Evolutionary conservation across 148 eudicot species (phyloP).

Genomic region (Camellia granthamiana): DNA sequence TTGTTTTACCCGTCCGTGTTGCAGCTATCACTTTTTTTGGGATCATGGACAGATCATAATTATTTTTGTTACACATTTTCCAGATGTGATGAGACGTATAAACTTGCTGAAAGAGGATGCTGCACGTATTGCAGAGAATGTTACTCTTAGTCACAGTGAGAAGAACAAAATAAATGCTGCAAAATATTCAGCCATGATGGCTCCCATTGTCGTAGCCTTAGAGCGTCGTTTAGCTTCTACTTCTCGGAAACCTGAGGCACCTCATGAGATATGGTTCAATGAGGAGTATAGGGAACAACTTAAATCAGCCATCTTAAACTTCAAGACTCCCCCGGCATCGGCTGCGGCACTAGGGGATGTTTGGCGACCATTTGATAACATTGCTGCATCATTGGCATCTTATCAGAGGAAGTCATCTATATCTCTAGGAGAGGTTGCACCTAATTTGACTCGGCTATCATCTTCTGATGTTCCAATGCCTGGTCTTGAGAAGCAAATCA

Average conservation of each 20-base stretch:
- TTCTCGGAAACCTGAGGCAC: constrained; percentile 82
- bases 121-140: constrained; percentile 69
- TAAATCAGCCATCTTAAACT: constrained; percentile 62
- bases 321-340: constrained; percentile 77
- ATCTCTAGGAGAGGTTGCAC: constrained; percentile 84
- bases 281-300: constrained; percentile 73
- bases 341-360: constrained; percentile 78
- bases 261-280: constrained; percentile 95
- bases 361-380: constrained; percentile 89
- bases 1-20: constrained; percentile 7
- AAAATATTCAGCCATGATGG: constrained; percentile 98
- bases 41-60: not conserved
- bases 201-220: constrained; percentile 88
- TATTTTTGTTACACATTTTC: constrained; percentile 13
- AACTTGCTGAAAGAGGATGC: constrained; percentile 97
- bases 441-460: constrained; percentile 68
- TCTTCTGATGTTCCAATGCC: constrained; percentile 99
- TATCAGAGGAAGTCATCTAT: constrained; percentile 85
- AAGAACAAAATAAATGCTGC: constrained; percentile 92
- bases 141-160: constrained; percentile 79
- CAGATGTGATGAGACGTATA: constrained; percentile 92
- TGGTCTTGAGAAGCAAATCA: constrained; percentile 85
- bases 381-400: constrained; percentile 85
- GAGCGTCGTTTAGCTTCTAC: constrained; percentile 90
- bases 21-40: constrained; percentile 13